Base-by-base conservation (phyloP, 2,329 filamentous ascomycete species). In the Ustilaginoidea virens region DNA sequence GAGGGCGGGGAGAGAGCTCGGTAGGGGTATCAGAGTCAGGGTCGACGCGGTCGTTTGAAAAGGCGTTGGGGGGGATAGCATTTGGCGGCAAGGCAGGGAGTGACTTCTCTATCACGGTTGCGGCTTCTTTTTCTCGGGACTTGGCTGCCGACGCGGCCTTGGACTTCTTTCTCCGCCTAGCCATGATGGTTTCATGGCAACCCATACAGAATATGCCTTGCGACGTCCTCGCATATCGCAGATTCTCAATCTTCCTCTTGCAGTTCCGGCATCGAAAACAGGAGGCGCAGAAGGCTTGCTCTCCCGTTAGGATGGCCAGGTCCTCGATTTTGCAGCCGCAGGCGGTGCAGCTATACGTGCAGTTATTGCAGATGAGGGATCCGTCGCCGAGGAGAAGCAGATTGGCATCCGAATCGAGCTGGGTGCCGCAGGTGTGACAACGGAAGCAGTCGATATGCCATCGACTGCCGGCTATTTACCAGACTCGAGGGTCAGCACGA, bases 191-290 rank as follows among this genome's bases (percentile, higher is more conserved):
- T 55, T 98, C 90, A 49, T 98, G 90, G 51, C 90, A 98, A 47
- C 78, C 85, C 90, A 98, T 98, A 60, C 90, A 98, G 51, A 98
- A 96, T 43, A 98, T 98, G 35, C 90, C 90, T 55, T 96, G 90
- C 6, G 87, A 94, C 1, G 90, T 98, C 47, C 90, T 75, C 31
- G 90, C 90, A 71, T 96, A 98, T 51, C 87, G 77, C 39, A 98
- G 65, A 51, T 98, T 98, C 56, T 98, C 90, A 36, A 98, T 98
- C 62, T 94, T 94, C 51, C 81, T 75, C 63, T 96, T 98, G 66
- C 90, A 98, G 53, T 96, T 98, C 44, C 90, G 72, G 59, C 90
- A 98, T 45, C 86, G 74, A 60, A 98, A 98, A 58, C 90, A 98
- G 33, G 82, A 87, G 24, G 86, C 85, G 56, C 90, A 98, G 52